Evolutionary conservation across 768 basidiomycete genomes (phyloP), one percentile per base, ranked within the genome.

Genomic region (Chalciporus sphaerocephalus): DNA sequence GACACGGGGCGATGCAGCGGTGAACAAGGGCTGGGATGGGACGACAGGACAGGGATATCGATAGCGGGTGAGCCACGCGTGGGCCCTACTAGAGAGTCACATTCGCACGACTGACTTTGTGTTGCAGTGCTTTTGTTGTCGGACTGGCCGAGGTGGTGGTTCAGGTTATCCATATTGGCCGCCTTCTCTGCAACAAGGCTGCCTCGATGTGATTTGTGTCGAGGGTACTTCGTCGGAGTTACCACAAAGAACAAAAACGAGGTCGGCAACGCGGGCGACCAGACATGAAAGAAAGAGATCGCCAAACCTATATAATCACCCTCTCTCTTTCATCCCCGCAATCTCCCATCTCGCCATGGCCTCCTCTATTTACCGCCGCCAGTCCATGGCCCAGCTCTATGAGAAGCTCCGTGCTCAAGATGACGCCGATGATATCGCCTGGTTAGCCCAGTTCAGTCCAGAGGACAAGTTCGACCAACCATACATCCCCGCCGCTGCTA

Each of bases 161-260:
- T 32, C 42, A 37, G 35, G 27, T 12, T 38, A 32, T 41, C 51
- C 42, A 47, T 50, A 52, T 56, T 45, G 28, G 57, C 42, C 15
- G 46, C 17, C 44, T 52, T 51, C 44, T 44, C 25, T 55, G 65
- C 62, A 59, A 62, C 58, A 57, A 61, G 64, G 64, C 64, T 25
- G 61, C 64, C 64, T 65, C 64, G 59, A 65, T 67, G 64, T 65
- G 64, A 65, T 47, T 48, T 38, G 12, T 53, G 44, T 59, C 66
- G 55, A 67, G 64, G 64, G 64, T 55, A 56, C 48, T 52, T 42
- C 55, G 66, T 65, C 64, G 64, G 64, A 65, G 66, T 65, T 65
- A 65, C 52, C 57, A 65, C 57, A 67, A 65, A 66, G 57, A 65
- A 67, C 60, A 64, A 67, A 67, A 65, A 67, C 66, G 66, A 64